A percentile compares a stretch with the other conserved stretches of the same genome.
Conservation (phyloP, 495 filamentous ascomycete genomes). For the Neurospora pannonica region DNA sequence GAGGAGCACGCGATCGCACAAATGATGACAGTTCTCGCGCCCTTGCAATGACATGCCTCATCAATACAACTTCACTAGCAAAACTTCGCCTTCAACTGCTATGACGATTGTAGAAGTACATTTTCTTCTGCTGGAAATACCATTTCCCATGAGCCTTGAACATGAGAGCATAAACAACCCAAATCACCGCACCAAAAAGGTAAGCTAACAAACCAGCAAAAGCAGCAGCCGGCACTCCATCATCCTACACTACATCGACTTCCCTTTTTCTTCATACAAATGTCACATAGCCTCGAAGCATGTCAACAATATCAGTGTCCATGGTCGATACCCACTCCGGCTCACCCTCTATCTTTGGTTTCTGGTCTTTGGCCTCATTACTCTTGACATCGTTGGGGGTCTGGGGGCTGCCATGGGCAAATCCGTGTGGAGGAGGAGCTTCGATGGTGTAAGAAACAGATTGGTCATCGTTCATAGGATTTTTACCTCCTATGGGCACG, state of each 20-base stretch:
- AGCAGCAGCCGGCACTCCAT: background rate
- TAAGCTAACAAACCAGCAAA: background rate
- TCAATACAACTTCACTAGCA: background rate
- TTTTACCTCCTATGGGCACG: background rate
- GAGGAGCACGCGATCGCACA: background rate
- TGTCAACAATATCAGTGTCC: slow-evolving; percentile 37
- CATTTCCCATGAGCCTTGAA: background rate
- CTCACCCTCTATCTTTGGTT: slow-evolving; percentile 12
- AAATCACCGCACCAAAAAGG: background rate
- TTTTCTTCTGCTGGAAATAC: background rate
- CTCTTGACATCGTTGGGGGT: background rate
- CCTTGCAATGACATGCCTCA: background rate
- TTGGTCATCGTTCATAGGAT: background rate
- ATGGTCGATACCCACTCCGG: slow-evolving; percentile 41
- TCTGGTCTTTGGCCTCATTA: background rate
- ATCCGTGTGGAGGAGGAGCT: slow-evolving; percentile 2
- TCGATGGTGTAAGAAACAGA: background rate
- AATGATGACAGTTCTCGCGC: background rate
- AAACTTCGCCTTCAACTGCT: background rate
- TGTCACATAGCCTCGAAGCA: slow-evolving; percentile 39
- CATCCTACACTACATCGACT: background rate
- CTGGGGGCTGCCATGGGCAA: slow-evolving; percentile 3
- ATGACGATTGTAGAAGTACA: background rate
- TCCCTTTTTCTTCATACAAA: slow-evolving; percentile 27
- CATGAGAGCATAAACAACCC: background rate